Evolutionary conservation across 352 stramenopile genomes (phyloP).

Genomic region (Pythium vanterpoolii): DNA sequence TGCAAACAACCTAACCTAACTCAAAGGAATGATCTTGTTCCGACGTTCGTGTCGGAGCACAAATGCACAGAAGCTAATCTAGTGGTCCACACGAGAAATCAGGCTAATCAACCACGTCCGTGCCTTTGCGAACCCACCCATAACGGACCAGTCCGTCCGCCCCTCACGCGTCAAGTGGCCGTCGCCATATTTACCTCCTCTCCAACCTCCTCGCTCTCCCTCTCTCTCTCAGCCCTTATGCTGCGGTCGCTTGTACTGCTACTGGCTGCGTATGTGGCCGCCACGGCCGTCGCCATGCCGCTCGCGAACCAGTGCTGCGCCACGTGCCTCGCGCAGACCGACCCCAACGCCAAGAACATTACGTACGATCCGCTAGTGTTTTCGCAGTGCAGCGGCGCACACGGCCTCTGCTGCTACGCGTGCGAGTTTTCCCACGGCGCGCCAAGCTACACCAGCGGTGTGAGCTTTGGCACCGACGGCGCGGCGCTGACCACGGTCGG

Average conservation of each 20-base stretch:
- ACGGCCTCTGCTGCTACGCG: constrained; percentile 52
- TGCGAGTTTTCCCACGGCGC: constrained; percentile 39
- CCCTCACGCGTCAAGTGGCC: background rate
- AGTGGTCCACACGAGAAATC: constrained; percentile 21
- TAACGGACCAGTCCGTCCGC: background rate
- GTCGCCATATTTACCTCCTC: constrained; percentile 1
- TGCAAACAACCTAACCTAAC: background rate
- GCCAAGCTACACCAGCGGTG: constrained; percentile 31
- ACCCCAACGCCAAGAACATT: constrained; percentile 27
- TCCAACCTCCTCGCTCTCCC: too few relatives aligned
- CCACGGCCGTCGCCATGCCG: background rate
- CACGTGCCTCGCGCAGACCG: constrained; percentile 37
- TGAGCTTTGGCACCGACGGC: constrained; percentile 31
- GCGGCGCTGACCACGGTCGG: constrained; percentile 28
- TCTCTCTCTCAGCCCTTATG: background rate
- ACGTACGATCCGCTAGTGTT: constrained; percentile 49
- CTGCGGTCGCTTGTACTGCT: background rate
- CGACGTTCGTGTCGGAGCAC: too few relatives aligned
- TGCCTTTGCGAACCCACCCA: constrained; percentile 4
- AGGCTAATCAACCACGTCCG: constrained; percentile 16
- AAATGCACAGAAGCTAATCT: constrained; percentile 1
- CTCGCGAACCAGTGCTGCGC: constrained; percentile 30
- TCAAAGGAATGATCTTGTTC: too few relatives aligned
- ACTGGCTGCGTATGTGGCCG: background rate
- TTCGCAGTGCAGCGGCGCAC: constrained; percentile 32